Conservation (phyloP, 2,329 filamentous ascomycete species). For the Thelonectria rubi region DNA sequence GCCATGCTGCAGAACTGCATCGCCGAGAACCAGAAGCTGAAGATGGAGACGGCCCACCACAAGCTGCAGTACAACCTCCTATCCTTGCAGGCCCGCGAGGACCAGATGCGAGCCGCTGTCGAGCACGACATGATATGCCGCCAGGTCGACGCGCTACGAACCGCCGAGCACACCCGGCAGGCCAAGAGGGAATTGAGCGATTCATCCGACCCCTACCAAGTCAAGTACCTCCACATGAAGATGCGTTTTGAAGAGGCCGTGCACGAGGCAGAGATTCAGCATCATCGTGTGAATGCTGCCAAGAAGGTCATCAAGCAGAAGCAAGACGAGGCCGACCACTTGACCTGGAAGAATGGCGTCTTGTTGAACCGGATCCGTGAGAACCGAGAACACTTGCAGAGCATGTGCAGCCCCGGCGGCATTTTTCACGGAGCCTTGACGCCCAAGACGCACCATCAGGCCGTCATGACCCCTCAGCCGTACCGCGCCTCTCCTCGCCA, state of each 20-base stretch:
- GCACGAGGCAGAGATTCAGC: conserved; percentile 71
- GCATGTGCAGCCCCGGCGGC: conserved; percentile 78
- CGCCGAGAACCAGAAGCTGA: conserved; percentile 67
- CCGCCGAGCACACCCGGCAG: conserved; percentile 74
- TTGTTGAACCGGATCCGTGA: conserved; percentile 86
- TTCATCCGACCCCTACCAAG: conserved; percentile 62
- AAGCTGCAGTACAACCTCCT: conserved; percentile 90
- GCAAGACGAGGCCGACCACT: conserved; percentile 73
- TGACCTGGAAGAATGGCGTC: conserved; percentile 80
- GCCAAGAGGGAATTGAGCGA: conserved; percentile 63
- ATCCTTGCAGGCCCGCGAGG: conserved; percentile 83
- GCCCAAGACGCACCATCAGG: conserved; percentile 57
- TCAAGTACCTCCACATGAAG: conserved; percentile 70
- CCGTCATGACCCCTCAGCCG: conserved; percentile 55
- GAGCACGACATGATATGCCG: conserved; percentile 91
- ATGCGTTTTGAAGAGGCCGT: conserved; percentile 71
- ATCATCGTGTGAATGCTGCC: conserved; percentile 73
- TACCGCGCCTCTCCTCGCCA: conserved; percentile 60
- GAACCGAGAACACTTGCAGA: conserved; percentile 86
- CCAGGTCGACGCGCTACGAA: conserved; percentile 85
- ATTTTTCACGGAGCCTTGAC: conserved; percentile 71
- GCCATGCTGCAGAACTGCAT: conserved; percentile 64
- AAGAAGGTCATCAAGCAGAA: conserved; percentile 83
- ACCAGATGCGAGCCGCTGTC: conserved; percentile 85
- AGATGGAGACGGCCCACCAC: conserved; percentile 88